Evolutionary conservation across 192 early-diverging fungal genomes (phyloP), one percentile per base, ranked within the genome.

Genomic region (Coemansia sp.): DNA sequence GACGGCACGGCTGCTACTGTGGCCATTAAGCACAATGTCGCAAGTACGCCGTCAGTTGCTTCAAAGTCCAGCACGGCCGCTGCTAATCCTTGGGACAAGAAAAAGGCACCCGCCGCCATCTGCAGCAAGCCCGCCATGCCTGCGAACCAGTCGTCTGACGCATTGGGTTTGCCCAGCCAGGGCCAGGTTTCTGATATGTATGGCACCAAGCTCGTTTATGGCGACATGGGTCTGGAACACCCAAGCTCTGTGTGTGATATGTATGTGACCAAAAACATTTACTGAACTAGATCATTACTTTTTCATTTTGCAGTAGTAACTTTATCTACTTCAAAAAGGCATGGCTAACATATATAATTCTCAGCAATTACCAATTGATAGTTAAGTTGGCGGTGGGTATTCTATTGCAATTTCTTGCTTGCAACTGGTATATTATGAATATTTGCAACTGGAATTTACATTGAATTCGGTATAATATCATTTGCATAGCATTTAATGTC

Each of bases 1-100:
- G 97, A 99, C 58, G 94, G 94, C 31, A 91, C 90, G 77, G 90
- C 84, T 6, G 78, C 81, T 5, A 83, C 70, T 27, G 79, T 83
- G 58, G 81, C 83, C 7, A 84, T 82, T 64, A 90, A 90, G 74
- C 68, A 78, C 36, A n/a, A n/a, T n/a, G 13, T 27, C 1, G 18
- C 15, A n/a, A 30, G 40, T 19, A 27, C 29, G 7, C 18, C 1
- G 33, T 34, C 36, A 47, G 31, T 10, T 5, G 1, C 36, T 32
- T 25, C 42, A 25, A 68, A 61, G 56, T n/a, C n/a, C n/a, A 25
- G 45, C 26, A n/a, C 43, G 7, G 43, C 13, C 4, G 43, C 43
- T 2, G 54, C 53, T 29, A 75, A 43, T 23, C 52, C 70, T 6
- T 74, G 70, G 70, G 63, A 61, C 35, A 74, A 74, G 60, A 42